These are phyloP conservation scores for Exophiala alcalophila DNA, from an alignment of 2,329 filamentous ascomycete genomes.

Conservation along the genomic window DNA sequence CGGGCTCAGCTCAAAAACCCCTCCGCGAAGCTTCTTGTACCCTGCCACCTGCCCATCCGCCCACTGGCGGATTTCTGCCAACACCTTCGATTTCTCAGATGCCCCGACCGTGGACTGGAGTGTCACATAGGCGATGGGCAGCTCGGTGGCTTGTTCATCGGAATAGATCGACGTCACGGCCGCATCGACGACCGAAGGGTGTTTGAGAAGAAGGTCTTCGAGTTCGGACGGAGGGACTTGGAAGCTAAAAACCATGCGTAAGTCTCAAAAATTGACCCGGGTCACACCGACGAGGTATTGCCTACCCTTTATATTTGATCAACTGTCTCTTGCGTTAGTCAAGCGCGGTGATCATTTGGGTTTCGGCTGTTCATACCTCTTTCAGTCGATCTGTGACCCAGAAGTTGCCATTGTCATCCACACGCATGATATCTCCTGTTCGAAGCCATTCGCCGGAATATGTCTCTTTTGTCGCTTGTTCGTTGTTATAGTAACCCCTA, in stretches of 20 bases:
- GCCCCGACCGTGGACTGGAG: slow-evolving; percentile 56
- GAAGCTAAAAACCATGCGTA: slow-evolving; percentile 31
- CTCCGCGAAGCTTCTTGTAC: slow-evolving; percentile 21
- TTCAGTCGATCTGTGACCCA: slow-evolving; percentile 85
- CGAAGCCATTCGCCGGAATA: slow-evolving; percentile 60
- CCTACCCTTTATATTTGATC: slow-evolving; percentile 47
- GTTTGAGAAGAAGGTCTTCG: slow-evolving; percentile 46
- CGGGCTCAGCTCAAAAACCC: slow-evolving; percentile 17
- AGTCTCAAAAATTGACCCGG: too few relatives aligned
- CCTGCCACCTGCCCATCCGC: slow-evolving; percentile 17
- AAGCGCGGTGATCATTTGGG: neutral
- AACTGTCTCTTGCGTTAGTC: slow-evolving; percentile 28
- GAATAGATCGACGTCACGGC: slow-evolving; percentile 45
- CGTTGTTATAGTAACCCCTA: slow-evolving; percentile 71
- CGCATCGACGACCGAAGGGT: slow-evolving; percentile 45
- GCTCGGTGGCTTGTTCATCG: slow-evolving; percentile 37
- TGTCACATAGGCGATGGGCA: slow-evolving; percentile 52
- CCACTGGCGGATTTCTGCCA: slow-evolving; percentile 19
- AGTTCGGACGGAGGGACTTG: slow-evolving; percentile 49
- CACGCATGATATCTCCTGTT: slow-evolving; percentile 64
- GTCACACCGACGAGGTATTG: too few relatives aligned
- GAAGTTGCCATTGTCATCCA: slow-evolving; percentile 64
- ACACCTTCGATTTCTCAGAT: slow-evolving; percentile 37
- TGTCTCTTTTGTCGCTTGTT: slow-evolving; percentile 65
- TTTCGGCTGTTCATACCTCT: slow-evolving; percentile 33